phyloP scores from a whole-genome alignment of 2,329 filamentous ascomycete genomes.

The Fusarium phyllophilum region DNA sequence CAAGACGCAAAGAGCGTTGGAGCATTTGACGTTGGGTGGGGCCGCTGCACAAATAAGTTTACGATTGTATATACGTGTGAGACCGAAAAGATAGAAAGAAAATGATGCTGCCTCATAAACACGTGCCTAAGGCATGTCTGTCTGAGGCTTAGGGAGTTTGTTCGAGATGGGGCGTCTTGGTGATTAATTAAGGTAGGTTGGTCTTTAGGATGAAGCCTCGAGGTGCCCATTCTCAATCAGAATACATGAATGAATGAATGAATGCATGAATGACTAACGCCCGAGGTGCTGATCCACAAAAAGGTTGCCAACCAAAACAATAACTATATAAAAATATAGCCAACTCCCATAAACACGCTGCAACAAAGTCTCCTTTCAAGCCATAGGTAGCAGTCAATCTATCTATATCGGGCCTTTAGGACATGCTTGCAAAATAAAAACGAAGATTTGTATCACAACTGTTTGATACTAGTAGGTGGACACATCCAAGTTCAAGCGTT shows the following conservation, averaged over 20 bases:
- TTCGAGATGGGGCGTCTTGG: neutral
- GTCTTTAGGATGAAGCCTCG: neutral
- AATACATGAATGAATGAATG: neutral
- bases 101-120: neutral
- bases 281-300: neutral
- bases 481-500: neutral
- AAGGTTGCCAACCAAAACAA: neutral
- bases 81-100: neutral
- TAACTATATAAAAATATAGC: neutral
- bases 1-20: conserved; percentile 21
- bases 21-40: conserved; percentile 1
- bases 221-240: conserved; percentile 16
- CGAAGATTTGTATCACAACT: neutral
- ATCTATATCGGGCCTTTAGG: neutral
- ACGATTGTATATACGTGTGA: neutral
- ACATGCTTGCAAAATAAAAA: neutral
- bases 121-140: neutral
- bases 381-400: neutral
- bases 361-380: neutral
- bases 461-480: neutral
- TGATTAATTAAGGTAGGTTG: conserved; percentile 6
- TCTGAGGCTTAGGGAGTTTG: neutral
- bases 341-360: neutral
- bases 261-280: neutral
- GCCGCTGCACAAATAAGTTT: neutral